Conservation (phyloP, 139 green algal species). For the Closterium sp. region DNA sequence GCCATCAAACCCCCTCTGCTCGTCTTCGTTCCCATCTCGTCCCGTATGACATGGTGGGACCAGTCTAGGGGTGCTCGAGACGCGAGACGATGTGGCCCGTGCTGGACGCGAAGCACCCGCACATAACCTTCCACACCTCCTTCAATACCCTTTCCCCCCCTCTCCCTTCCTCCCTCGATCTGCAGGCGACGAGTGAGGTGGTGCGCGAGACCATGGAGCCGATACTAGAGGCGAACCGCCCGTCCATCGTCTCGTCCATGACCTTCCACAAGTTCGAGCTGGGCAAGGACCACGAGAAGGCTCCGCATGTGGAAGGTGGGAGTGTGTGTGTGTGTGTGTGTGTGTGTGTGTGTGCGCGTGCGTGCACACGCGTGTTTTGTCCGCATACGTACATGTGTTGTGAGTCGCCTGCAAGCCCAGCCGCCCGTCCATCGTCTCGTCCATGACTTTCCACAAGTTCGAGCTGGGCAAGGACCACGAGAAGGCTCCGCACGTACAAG, state of each 20-base stretch:
- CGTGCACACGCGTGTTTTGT: no score
- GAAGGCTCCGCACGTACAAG: slow-evolving; percentile 14
- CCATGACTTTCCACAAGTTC: slow-evolving; percentile 35
- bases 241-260: slow-evolving; percentile 7
- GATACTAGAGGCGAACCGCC: slow-evolving; percentile 21
- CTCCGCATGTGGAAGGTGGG: slow-evolving; percentile 10
- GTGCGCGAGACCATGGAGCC: slow-evolving; percentile 35
- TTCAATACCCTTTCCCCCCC: no score
- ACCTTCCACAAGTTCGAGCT: slow-evolving; percentile 38
- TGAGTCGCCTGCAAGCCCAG: not conserved
- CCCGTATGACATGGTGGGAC: not conserved
- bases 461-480: slow-evolving; percentile 6
- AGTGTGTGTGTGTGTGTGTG: not conserved
- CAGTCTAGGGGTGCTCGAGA: not conserved
- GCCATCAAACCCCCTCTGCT: no score
- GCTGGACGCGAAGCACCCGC: not conserved
- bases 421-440: not conserved
- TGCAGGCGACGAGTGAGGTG: slow-evolving; percentile 10
- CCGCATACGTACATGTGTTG: not conserved
- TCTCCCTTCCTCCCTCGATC: not conserved
- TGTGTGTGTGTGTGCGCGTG: slow-evolving; percentile 1
- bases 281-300: slow-evolving; percentile 9
- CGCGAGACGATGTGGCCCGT: not conserved
- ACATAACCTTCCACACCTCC: no score
- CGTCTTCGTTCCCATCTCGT: no score